Percentiles rank a stretch among this genome's conserved stretches.
These are phyloP conservation scores for Globisporangium heterothallicum DNA, from an alignment of 352 stramenopile genomes.

Conservation along the genomic window DNA sequence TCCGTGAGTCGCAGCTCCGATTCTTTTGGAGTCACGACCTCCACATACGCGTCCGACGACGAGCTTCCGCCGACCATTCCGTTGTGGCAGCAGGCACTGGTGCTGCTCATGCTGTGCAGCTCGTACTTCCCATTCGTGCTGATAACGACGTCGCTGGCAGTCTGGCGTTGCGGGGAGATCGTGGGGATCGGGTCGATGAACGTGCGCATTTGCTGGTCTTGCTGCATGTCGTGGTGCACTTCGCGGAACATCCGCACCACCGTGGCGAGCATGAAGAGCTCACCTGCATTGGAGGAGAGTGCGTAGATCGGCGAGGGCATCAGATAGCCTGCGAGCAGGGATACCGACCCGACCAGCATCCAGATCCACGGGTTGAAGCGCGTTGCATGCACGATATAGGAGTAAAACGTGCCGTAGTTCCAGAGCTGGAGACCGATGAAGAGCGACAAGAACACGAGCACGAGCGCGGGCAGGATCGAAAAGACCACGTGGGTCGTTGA, in stretches of 20 bases:
- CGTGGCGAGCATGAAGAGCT: slow-evolving; percentile 72
- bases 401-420: slow-evolving; percentile 86
- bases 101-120: slow-evolving; percentile 8
- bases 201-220: slow-evolving; percentile 63
- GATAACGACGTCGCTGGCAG: slow-evolving; percentile 14
- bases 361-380: slow-evolving; percentile 88
- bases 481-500: slow-evolving; percentile 46
- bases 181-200: slow-evolving; percentile 59
- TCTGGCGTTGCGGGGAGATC: slow-evolving; percentile 18
- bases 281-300: slow-evolving; percentile 67
- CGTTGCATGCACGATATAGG: slow-evolving; percentile 78
- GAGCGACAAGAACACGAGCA: slow-evolving; percentile 62
- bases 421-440: slow-evolving; percentile 74
- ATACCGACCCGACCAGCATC: slow-evolving; percentile 75
- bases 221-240: slow-evolving; percentile 79
- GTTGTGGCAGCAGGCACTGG: not conserved
- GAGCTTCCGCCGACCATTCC: not conserved
- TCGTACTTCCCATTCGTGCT: slow-evolving; percentile 28
- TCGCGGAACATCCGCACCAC: slow-evolving; percentile 85
- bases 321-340: slow-evolving; percentile 65
- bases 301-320: slow-evolving; percentile 70
- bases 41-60: slow-evolving; percentile 18
- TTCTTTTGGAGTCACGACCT: slow-evolving; percentile 38
- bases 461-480: slow-evolving; percentile 53
- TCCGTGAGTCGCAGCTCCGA: slow-evolving; percentile 37